Conservation (phyloP, 1,284 basidiomycete genomes). For the Naganishia cerealis region DNA sequence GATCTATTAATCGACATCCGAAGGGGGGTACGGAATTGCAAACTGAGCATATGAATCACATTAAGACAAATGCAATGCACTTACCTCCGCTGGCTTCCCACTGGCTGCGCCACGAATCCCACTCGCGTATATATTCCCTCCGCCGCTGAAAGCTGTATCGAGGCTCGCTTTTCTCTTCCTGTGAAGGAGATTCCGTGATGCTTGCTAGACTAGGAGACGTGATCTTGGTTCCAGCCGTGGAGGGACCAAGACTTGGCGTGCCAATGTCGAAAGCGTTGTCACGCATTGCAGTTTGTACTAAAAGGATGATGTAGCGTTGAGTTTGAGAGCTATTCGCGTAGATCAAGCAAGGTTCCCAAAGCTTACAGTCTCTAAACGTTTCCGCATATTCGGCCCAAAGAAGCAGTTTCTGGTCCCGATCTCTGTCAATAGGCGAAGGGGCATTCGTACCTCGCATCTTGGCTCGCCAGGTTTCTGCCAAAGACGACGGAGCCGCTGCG, state of each 20-base stretch:
- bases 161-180: not conserved
- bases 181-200: constrained; percentile 1
- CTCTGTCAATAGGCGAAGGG: constrained; percentile 44
- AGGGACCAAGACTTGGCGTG: not conserved
- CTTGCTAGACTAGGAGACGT: constrained; percentile 16
- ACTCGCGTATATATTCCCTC: constrained; percentile 33
- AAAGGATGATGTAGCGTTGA: not conserved
- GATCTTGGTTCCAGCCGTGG: constrained; percentile 7
- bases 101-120: constrained; percentile 47
- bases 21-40: not conserved
- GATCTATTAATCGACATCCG: not conserved
- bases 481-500: constrained; percentile 42
- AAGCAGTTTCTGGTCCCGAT: constrained; percentile 51
- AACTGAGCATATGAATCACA: not conserved
- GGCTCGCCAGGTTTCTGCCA: constrained; percentile 46
- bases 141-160: constrained; percentile 18
- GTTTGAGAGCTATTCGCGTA: not conserved
- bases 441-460: constrained; percentile 38
- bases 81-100: constrained; percentile 42
- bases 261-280: constrained; percentile 18
- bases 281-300: constrained; percentile 26
- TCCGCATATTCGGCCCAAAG: constrained; percentile 53
- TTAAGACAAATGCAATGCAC: constrained; percentile 37
- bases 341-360: not conserved
- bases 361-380: constrained; percentile 46